phyloP scores from a whole-genome alignment of 768 basidiomycete species.

The Omphalotus guepiniiformis region DNA sequence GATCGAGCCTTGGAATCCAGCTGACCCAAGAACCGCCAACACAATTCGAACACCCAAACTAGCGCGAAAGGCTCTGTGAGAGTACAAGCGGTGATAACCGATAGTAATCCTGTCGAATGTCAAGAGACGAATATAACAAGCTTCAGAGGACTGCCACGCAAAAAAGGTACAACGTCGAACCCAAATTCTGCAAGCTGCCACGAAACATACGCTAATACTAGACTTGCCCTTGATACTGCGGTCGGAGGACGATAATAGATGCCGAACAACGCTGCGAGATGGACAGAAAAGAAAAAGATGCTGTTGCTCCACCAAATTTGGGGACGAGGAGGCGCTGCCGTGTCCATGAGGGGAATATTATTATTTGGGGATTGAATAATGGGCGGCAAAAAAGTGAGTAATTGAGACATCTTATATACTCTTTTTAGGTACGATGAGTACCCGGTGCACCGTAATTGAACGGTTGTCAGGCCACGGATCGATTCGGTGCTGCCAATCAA shows the following conservation, averaged over 20 bases:
- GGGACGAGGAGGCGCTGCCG: conserved; percentile 13
- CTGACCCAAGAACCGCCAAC: conserved; percentile 63
- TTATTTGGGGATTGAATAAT: no score
- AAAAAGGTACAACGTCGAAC: conserved; percentile 25
- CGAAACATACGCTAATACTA: conserved; percentile 47
- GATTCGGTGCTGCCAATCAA: no score
- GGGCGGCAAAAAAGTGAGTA: no score
- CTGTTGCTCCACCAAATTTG: conserved; percentile 63
- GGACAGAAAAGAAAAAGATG: conserved; percentile 52
- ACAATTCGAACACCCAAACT: conserved; percentile 47
- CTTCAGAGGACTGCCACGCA: background rate
- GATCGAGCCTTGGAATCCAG: conserved; percentile 78
- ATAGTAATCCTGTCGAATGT: conserved; percentile 51
- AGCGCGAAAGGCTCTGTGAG: conserved; percentile 68
- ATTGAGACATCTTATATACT: no score
- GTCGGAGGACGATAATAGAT: conserved; percentile 45
- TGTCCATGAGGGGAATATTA: conserved; percentile 8
- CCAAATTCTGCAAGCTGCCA: conserved; percentile 76
- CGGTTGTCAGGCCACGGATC: no score
- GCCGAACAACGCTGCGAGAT: conserved; percentile 54
- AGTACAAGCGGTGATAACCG: conserved; percentile 79
- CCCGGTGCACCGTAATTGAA: no score
- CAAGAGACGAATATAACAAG: no score
- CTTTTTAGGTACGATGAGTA: no score
- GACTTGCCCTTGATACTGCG: conserved; percentile 37